Evolutionary conservation across 2,329 filamentous ascomycete genomes (phyloP).

Genomic region (Colletotrichum gigasporum): DNA sequence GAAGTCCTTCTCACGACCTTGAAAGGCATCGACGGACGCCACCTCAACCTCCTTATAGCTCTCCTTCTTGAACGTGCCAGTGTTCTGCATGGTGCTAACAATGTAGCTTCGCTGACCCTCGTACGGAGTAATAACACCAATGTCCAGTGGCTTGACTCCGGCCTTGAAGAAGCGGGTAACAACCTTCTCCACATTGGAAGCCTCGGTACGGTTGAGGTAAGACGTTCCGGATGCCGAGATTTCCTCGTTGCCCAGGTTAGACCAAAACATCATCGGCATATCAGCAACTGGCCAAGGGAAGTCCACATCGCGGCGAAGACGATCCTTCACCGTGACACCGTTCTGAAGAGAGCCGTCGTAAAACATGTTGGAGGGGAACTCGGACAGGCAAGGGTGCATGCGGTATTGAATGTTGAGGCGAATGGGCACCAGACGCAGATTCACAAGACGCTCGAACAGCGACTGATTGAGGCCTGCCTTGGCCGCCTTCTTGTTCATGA

Average conservation of each 20-base stretch:
- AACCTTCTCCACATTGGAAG: constrained; percentile 97
- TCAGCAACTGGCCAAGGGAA: constrained; percentile 97
- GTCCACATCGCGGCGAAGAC: constrained; percentile 91
- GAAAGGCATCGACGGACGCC: constrained; percentile 97
- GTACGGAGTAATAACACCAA: constrained; percentile 98
- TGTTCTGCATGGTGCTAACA: constrained; percentile 99
- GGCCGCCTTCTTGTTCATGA: constrained; percentile 99
- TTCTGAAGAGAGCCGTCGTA: constrained; percentile 98
- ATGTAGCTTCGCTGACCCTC: constrained; percentile 98
- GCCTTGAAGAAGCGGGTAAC: constrained; percentile 99
- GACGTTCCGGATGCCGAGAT: constrained; percentile 98
- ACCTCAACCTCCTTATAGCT: constrained; percentile 99
- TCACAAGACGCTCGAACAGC: constrained; percentile 95
- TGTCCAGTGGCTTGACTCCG: constrained; percentile 90
- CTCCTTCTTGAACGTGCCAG: constrained; percentile 97
- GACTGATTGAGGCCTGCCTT: constrained; percentile 98
- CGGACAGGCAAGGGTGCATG: constrained; percentile 97
- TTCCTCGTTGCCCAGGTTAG: constrained; percentile 95
- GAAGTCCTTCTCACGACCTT: constrained; percentile 98
- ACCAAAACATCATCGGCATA: constrained; percentile 99
- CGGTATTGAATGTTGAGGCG: constrained; percentile 97
- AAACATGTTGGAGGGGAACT: constrained; percentile 99
- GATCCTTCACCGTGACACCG: constrained; percentile 88
- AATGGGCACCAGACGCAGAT: constrained; percentile 89
- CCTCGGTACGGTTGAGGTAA: constrained; percentile 97